Base-by-base conservation (phyloP, 352 stramenopile species). In the Phytophthora podocarpi region DNA sequence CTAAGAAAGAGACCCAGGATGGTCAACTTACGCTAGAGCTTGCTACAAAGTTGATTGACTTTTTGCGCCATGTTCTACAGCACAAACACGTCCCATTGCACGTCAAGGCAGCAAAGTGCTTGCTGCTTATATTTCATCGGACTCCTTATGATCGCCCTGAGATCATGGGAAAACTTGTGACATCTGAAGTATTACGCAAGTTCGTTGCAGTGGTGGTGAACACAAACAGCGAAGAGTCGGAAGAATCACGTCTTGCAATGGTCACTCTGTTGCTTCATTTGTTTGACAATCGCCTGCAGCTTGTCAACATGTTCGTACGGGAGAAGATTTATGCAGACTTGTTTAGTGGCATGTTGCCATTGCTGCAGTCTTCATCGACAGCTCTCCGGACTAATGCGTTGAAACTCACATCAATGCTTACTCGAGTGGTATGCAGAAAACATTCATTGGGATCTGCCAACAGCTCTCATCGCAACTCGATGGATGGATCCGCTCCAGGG, bases 181-280 rank as follows among this genome's bases (percentile, higher is more conserved):
- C 72, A 11, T 26, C 66, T 12, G 78, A 89, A 16, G 43, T 87
- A 2, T 46, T 93, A 3, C 50, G 64, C 15, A 76, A 90, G 53
- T 80, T 90, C 58, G 65, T 92, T 34, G 69, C 53, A 26, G 54
- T 90, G 0, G 64, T 86, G 24, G 67, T 76, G 0, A 86, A 85
- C 32, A 47, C 60, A 11, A 80, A 54, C 30, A 67, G 61, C 4
- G 72, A 80, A 28, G 85, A 93, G 59, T 83, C 80, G 5, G 73
- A 90, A n/a, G 82, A 91, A 27, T 88, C 82, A 6, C 79, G 83
- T 10, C 72, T 85, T 28, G 78, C 82, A 13, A 80, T 87, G 50
- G 76, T 86, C 4, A 71, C 80, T 16, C 56, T 95, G 27, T 40
- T 95, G 26, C 64, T 87, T 5, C 63, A 90, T 58, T 66, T 95